These are phyloP conservation scores for Amaranthus cruentus DNA, from an alignment of 148 eudicot genomes.

Conservation along the genomic window DNA sequence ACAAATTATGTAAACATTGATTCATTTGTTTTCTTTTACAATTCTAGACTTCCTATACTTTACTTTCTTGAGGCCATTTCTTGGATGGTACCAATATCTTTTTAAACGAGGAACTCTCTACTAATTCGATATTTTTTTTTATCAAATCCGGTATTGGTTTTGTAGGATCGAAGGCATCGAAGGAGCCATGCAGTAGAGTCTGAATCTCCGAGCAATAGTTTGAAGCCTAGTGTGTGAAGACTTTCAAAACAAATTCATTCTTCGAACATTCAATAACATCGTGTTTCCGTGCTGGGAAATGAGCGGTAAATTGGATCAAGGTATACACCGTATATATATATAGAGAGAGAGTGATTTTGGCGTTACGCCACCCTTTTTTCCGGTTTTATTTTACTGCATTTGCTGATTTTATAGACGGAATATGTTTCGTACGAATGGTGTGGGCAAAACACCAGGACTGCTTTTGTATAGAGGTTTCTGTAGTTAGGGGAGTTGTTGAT, in stretches of 20 bases:
- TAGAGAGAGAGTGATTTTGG: conserved; percentile 12
- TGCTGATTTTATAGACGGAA: conserved; percentile 13
- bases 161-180: conserved; percentile 37
- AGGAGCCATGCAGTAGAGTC: conserved; percentile 16
- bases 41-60: neutral
- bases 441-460: conserved; percentile 16
- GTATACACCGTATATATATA: conserved; percentile 7
- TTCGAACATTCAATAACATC: conserved; percentile 9
- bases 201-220: conserved; percentile 32
- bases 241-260: neutral
- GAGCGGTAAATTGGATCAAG: neutral
- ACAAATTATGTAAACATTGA: neutral
- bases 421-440: conserved; percentile 13
- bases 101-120: neutral
- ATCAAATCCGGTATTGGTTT: conserved; percentile 3
- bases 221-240: conserved; percentile 10
- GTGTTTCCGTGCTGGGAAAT: neutral
- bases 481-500: conserved; percentile 22
- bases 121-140: neutral
- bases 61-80: no score
- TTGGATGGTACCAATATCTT: neutral
- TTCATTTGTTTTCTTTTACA: neutral
- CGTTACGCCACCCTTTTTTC: neutral
- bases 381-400: neutral
- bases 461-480: conserved; percentile 21